phyloP scores from a whole-genome alignment of 306 rosid species.

The Myrica gale region DNA sequence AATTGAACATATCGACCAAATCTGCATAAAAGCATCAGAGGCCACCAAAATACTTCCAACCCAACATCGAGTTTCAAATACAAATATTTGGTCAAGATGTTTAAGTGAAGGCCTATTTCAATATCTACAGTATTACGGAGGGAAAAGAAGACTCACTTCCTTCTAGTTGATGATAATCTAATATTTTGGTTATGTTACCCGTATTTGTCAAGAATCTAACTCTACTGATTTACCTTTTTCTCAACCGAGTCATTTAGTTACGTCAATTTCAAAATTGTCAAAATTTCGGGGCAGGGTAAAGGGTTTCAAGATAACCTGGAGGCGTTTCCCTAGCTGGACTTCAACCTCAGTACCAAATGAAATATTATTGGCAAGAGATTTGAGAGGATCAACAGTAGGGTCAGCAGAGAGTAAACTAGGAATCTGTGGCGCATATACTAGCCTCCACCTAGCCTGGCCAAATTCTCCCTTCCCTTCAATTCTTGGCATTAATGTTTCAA shows the following conservation, averaged over 20 bases:
- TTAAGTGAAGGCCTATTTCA: neutral
- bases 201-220: neutral
- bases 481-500: constrained; percentile 87
- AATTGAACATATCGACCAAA: constrained; percentile 7
- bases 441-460: constrained; percentile 84
- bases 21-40: neutral
- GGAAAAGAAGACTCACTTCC: neutral
- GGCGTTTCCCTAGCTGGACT: constrained; percentile 90
- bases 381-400: constrained; percentile 65
- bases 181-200: neutral
- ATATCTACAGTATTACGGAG: neutral
- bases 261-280: neutral
- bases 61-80: neutral
- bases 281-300: constrained; percentile 9
- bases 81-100: neutral
- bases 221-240: neutral
- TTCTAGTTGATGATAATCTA: neutral
- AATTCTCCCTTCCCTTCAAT: constrained; percentile 90
- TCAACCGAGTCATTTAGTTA: neutral
- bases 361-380: constrained; percentile 66
- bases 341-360: constrained; percentile 88
- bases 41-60: neutral
- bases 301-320: constrained; percentile 58
- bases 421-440: constrained; percentile 86
- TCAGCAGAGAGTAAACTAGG: constrained; percentile 62